These are phyloP conservation scores for Leptomonas pyrrhocoris DNA, from an alignment of 208 protist species.

Conservation along the genomic window DNA sequence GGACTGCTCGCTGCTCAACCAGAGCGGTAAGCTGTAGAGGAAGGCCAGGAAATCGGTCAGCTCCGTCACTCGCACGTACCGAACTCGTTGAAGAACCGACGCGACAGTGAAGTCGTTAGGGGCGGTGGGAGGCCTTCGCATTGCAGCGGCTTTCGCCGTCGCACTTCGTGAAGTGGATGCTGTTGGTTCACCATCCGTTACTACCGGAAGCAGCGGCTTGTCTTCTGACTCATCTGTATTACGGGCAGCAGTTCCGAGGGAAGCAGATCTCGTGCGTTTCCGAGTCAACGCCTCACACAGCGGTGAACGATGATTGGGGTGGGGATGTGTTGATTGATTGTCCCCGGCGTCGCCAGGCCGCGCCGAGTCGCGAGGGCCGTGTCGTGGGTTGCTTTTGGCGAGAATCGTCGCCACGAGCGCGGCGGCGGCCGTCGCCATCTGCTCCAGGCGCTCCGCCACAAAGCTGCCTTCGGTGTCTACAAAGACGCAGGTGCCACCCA, in stretches of 20 bases:
- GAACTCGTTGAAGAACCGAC: slow-evolving; percentile 60
- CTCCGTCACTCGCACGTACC: slow-evolving; percentile 73
- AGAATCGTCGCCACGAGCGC: slow-evolving; percentile 29
- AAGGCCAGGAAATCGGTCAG: slow-evolving; percentile 59
- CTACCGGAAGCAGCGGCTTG: not conserved
- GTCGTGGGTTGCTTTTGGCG: not conserved
- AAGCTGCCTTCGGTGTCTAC: slow-evolving; percentile 95
- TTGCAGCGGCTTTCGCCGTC: too few species aligned
- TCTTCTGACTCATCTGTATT: not conserved
- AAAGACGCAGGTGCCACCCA: slow-evolving; percentile 74
- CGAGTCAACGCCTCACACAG: not conserved
- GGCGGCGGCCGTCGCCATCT: slow-evolving; percentile 78
- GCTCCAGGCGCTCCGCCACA: slow-evolving; percentile 59
- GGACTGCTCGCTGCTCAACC: slow-evolving; percentile 1
- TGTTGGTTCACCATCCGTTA: not conserved
- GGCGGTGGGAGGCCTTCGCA: not conserved
- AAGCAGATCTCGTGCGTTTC: not conserved
- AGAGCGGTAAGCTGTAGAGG: slow-evolving; percentile 39
- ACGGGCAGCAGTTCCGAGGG: not conserved
- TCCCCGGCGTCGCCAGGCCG: not conserved
- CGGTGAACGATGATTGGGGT: too few species aligned
- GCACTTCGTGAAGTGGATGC: too few species aligned
- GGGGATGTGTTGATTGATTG: too few species aligned
- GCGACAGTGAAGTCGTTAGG: slow-evolving; percentile 43
- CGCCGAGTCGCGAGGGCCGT: not conserved